Evolutionary conservation across 1,139 yeast genomes (phyloP).

Genomic region (Pneumocystis jirovecii): DNA sequence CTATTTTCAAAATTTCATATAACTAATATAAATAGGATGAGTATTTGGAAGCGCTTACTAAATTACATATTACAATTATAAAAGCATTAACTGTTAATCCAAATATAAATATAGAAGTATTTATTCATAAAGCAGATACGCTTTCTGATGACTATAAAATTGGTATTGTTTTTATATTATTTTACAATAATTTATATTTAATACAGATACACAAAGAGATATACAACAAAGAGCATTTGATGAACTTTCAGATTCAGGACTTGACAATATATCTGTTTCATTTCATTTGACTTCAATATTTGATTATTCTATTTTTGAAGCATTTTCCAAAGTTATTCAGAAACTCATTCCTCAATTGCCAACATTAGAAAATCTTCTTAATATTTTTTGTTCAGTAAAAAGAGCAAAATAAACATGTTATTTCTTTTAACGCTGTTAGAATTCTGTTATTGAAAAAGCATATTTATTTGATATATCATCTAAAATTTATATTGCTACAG

Average conservation of each 20-base stretch:
- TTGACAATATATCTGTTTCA: constrained; percentile 81
- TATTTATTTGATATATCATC: constrained; percentile 82
- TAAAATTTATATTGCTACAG: constrained; percentile 93
- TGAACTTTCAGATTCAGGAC: constrained; percentile 73
- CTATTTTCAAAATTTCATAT: not conserved
- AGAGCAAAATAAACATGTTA: not conserved
- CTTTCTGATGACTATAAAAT: constrained; percentile 67
- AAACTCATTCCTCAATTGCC: constrained; percentile 82
- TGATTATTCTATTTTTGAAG: constrained; percentile 91
- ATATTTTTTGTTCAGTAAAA: constrained; percentile 43
- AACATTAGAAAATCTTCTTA: constrained; percentile 73
- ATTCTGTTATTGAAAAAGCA: constrained; percentile 81
- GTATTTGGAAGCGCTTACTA: constrained; percentile 78
- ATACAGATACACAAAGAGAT: constrained; percentile 88
- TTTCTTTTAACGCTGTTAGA: constrained; percentile 29
- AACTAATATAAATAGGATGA: constrained; percentile 50
- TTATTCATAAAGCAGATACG: constrained; percentile 92
- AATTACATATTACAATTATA: constrained; percentile 75
- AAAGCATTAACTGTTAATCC: constrained; percentile 81
- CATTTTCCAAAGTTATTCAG: constrained; percentile 83
- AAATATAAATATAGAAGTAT: constrained; percentile 70
- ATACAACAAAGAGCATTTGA: constrained; percentile 93
- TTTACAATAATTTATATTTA: not conserved
- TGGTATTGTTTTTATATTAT: not conserved
- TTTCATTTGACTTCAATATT: constrained; percentile 86